A percentile compares a stretch with the other conserved stretches of the same genome.
Evolutionary conservation across 805 yeast genomes (phyloP).

Genomic region (Naumovozyma dairenensis): DNA sequence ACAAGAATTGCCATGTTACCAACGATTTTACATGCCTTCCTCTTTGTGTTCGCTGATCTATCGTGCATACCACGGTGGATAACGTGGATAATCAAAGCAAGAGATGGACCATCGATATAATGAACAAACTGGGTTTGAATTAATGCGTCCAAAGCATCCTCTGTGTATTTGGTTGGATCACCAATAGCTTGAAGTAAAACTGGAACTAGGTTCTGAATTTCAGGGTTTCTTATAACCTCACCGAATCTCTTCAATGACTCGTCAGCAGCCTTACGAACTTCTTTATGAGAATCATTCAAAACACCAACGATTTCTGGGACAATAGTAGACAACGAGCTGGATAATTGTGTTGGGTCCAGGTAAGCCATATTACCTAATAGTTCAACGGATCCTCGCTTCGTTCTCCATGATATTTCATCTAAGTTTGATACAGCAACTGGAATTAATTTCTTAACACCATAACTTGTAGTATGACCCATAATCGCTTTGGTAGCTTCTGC

Average conservation of each 20-base stretch:
- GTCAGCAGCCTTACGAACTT: constrained; percentile 92
- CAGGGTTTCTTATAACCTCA: constrained; percentile 95
- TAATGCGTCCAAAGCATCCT: constrained; percentile 73
- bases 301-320: constrained; percentile 96
- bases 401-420: constrained; percentile 89
- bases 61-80: constrained; percentile 93
- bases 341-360: constrained; percentile 86
- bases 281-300: constrained; percentile 89
- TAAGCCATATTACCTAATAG: constrained; percentile 96
- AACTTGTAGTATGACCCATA: constrained; percentile 86
- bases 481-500: constrained; percentile 76
- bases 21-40: constrained; percentile 93
- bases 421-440: constrained; percentile 82
- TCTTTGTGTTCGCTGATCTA: constrained; percentile 84
- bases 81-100: constrained; percentile 90
- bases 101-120: constrained; percentile 94
- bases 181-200: constrained; percentile 83
- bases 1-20: constrained; percentile 98
- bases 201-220: constrained; percentile 87
- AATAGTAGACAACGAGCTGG: constrained; percentile 78
- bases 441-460: constrained; percentile 81
- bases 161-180: constrained; percentile 87
- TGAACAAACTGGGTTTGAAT: constrained; percentile 91
- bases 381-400: constrained; percentile 94
- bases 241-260: constrained; percentile 83